Conservation (phyloP, 805 yeast genomes). For the Sugiyamaella smithiae region DNA sequence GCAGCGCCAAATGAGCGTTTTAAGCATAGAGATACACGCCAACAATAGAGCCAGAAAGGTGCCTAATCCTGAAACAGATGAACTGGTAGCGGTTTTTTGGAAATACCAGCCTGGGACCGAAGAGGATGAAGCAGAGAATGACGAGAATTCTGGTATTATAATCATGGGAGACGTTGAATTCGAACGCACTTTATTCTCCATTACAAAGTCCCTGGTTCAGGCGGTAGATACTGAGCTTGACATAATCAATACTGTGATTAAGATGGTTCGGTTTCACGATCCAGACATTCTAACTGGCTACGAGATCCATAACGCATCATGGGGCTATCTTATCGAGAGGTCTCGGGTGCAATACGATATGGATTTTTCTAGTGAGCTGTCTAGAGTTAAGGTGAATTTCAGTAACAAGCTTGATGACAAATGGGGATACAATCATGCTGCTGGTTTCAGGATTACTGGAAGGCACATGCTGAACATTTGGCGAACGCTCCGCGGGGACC, state of each 20-base stretch:
- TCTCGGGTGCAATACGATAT: conserved; percentile 38
- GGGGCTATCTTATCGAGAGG: conserved; percentile 87
- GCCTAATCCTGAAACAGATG: conserved; percentile 69
- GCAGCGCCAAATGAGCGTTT: conserved; percentile 45
- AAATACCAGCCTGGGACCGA: conserved; percentile 47
- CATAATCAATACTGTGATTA: conserved; percentile 54
- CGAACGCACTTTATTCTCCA: conserved; percentile 2
- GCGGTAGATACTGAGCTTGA: conserved; percentile 53
- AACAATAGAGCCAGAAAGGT: conserved; percentile 45
- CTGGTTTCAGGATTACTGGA: conserved; percentile 68
- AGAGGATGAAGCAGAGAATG: conserved; percentile 17
- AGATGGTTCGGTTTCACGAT: conserved; percentile 60
- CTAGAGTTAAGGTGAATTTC: conserved; percentile 48
- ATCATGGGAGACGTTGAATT: conserved; percentile 28
- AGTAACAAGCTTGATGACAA: conserved; percentile 44
- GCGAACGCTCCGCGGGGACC: conserved; percentile 66
- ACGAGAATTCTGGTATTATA: conserved; percentile 20
- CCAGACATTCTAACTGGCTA: conserved; percentile 88
- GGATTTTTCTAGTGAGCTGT: conserved; percentile 56
- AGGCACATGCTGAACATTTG: conserved; percentile 83
- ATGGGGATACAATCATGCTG: conserved; percentile 82
- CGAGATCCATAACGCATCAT: conserved; percentile 74
- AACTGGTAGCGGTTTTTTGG: conserved; percentile 63
- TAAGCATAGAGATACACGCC: conserved; percentile 67
- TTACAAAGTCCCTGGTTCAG: conserved; percentile 33